A percentile compares a stretch with the other conserved stretches of the same genome.
Evolutionary conservation across 139 green algal species (phyloP).

Genomic region (Haematococcus lacustris): DNA sequence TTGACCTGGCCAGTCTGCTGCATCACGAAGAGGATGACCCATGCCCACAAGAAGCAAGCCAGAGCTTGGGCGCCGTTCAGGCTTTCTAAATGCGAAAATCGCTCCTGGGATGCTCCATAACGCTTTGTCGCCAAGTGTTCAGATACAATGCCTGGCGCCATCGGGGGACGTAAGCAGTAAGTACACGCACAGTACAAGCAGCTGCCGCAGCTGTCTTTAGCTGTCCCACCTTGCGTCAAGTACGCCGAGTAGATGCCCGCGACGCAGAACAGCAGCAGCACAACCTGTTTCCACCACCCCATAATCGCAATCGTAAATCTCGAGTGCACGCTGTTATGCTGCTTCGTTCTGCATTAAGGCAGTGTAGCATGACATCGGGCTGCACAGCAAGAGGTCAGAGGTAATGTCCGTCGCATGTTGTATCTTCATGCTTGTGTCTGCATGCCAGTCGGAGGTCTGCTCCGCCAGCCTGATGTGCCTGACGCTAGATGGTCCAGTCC

Average conservation of each 20-base stretch:
- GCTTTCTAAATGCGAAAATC: constrained; percentile 78
- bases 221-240: constrained; percentile 62
- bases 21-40: constrained; percentile 36
- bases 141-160: constrained; percentile 62
- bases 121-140: constrained; percentile 77
- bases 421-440: neutral
- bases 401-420: neutral
- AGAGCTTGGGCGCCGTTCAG: constrained; percentile 81
- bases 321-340: neutral
- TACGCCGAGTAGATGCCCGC: constrained; percentile 89
- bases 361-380: neutral
- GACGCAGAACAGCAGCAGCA: constrained; percentile 55
- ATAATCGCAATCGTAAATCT: neutral
- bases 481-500: no score
- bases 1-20: constrained; percentile 1
- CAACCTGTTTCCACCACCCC: neutral
- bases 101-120: constrained; percentile 59
- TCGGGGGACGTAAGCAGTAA: neutral
- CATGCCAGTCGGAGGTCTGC: neutral
- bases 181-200: neutral
- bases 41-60: constrained; percentile 83
- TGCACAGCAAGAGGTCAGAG: neutral
- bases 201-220: neutral
- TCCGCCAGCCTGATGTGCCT: neutral
- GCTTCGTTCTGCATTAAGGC: neutral